A percentile compares a stretch with the other conserved stretches of the same genome.
These are phyloP conservation scores for Selaginella moellendorffii DNA, from an alignment of 75 land plant species.

Conservation along the genomic window DNA sequence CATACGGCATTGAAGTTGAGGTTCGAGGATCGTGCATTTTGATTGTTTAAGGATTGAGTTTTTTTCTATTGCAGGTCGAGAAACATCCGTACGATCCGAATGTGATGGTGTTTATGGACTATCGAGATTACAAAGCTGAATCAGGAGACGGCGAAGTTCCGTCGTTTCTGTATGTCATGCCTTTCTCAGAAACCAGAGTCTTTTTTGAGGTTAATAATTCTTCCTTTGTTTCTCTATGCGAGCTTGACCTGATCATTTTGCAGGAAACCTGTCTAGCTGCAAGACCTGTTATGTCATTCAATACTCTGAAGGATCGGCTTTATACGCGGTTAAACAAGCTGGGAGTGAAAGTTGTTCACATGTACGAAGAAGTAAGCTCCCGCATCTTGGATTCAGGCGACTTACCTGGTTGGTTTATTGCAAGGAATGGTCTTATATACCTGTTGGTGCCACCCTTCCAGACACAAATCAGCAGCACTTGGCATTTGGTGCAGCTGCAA, in stretches of 20 bases:
- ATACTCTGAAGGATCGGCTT: conserved; percentile 54
- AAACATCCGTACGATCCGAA: conserved; percentile 73
- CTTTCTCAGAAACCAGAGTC: conserved; percentile 70
- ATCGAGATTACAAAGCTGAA: conserved; percentile 44
- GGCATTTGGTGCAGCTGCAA: conserved; percentile 98
- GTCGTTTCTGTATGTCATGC: conserved; percentile 91
- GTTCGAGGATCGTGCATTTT: conserved; percentile 21
- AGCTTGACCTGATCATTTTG: not conserved
- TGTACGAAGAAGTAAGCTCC: conserved; percentile 83
- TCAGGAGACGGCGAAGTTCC: conserved; percentile 29
- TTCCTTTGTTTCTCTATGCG: not conserved
- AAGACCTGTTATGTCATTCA: conserved; percentile 76
- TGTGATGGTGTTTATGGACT: conserved; percentile 97
- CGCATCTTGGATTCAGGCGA: too few relatives aligned
- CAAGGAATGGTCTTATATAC: conserved; percentile 99
- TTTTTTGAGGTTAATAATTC: conserved; percentile 66
- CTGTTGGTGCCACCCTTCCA: conserved; percentile 90
- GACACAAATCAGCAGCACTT: conserved; percentile 74
- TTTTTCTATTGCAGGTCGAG: conserved; percentile 51
- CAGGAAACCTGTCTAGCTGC: conserved; percentile 99
- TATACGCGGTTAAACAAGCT: conserved; percentile 48
- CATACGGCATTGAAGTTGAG: conserved; percentile 95
- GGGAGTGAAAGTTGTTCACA: conserved; percentile 49
- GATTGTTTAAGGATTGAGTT: not conserved
- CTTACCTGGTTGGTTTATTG: not conserved